phyloP scores from a whole-genome alignment of 73 alveolate genomes.

The Vitrella brassicaformis region DNA sequence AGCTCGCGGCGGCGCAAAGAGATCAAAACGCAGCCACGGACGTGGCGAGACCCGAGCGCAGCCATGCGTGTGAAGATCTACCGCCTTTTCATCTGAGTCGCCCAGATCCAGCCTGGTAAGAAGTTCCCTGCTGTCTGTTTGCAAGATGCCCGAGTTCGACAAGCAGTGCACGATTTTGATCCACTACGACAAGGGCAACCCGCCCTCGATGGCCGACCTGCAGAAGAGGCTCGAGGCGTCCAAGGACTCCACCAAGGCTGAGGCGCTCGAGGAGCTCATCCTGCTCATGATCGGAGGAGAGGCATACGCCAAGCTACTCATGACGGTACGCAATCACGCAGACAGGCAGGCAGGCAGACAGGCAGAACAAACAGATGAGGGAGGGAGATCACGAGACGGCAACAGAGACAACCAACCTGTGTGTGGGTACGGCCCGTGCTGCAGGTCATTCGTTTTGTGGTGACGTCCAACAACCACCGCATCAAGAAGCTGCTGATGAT shows the following conservation, averaged over 20 bases:
- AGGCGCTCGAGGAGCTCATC: conserved; percentile 33
- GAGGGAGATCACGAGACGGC: neutral
- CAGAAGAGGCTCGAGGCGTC: conserved; percentile 22
- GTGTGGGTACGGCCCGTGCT: neutral
- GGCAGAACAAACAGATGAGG: neutral
- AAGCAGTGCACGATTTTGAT: conserved; percentile 10
- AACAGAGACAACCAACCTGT: neutral
- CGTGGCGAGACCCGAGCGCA: too few relatives aligned
- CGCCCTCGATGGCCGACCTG: conserved; percentile 36
- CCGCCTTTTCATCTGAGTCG: too few relatives aligned
- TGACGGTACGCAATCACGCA: neutral
- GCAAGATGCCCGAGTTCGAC: too few relatives aligned
- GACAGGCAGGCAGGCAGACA: neutral
- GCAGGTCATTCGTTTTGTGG: conserved; percentile 7
- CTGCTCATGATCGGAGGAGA: conserved; percentile 38
- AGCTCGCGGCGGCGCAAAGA: too few relatives aligned
- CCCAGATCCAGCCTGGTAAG: too few relatives aligned
- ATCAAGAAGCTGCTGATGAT: conserved; percentile 72
- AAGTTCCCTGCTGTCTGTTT: too few relatives aligned
- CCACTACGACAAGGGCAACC: conserved; percentile 39
- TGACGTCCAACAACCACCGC: conserved; percentile 51
- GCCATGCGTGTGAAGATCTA: too few relatives aligned
- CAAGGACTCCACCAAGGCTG: conserved; percentile 26
- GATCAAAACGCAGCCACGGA: too few relatives aligned
- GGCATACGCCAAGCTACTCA: neutral